Evolutionary conservation across 495 filamentous ascomycete species (phyloP), one percentile per base, ranked within the genome.

Genomic region (Neurospora intermedia): DNA sequence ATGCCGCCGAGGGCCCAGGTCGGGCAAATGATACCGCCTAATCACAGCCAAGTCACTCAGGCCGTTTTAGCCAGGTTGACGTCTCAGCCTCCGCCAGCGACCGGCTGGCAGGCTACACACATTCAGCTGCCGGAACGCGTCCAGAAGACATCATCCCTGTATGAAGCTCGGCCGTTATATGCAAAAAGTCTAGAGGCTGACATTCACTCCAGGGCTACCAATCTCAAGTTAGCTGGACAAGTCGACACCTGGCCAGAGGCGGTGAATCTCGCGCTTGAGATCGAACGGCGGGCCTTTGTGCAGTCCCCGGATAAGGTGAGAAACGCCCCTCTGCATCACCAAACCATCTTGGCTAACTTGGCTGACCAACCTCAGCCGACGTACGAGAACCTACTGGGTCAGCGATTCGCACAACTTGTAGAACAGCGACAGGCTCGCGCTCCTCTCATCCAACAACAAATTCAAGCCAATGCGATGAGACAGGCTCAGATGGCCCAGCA

Each of bases 251-350:
- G 73, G 16, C 75, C 81, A 3, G 78, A 80, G 43, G 76, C 83
- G 69, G 74, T 81, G 6, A n/a, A 71, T 8, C 72, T 74, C 6
- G 83, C 80, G 3, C 43, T 86, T 16, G 73, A 79, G 0, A 78
- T 81, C 41, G 86, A 88, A 73, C 82, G 82, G 43, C 81, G 83
- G 4, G 77, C 77, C 2, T 88, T 84, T 70, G 23, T 80, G 9
- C 77, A 77, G 6, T 83, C 81, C 0, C 78, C 77, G 38, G 82
- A 85, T 69, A 86, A 82, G 76, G 86, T 87, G 70, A 69, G 80
- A 74, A 39, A 1, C 27, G n/a, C 16, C 70, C 38, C 39, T 72
- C 18, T 41, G 42, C 15, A 69, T 54, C 54, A 69, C 73, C 66
- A 62, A 18, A 40, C 18, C 8, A 45, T 69, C 46, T 72, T 78